phyloP scores from a whole-genome alignment of 75 land plant species.

The Sequoia sempervirens region DNA sequence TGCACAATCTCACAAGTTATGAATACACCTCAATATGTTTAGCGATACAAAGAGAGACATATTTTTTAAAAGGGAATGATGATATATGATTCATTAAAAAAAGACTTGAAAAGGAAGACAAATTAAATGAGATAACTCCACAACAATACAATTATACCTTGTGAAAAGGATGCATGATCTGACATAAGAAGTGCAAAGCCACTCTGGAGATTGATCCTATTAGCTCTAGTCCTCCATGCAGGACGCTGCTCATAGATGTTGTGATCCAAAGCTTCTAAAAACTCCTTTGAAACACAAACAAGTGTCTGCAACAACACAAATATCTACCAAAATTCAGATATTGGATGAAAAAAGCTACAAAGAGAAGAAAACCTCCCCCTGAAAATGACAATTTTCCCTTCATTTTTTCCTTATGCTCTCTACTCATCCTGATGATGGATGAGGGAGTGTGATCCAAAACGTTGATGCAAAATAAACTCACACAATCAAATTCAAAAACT shows the following conservation, averaged over 20 bases:
- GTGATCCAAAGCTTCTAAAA: conserved; percentile 53
- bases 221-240: conserved; percentile 59
- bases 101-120: not conserved
- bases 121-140: not conserved
- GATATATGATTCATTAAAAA: not conserved
- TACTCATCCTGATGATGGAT: too few species aligned
- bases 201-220: conserved; percentile 39
- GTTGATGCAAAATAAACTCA: too few species aligned
- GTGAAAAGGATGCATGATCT: conserved; percentile 68
- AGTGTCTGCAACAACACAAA: conserved; percentile 26
- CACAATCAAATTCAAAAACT: too few species aligned
- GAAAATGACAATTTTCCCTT: not conserved
- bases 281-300: conserved; percentile 58
- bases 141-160: conserved; percentile 23
- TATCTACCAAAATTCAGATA: not conserved
- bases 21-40: not conserved
- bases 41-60: not conserved
- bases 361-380: not conserved
- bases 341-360: not conserved
- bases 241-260: conserved; percentile 51
- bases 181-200: conserved; percentile 63
- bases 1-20: conserved; percentile 59
- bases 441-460: too few species aligned
- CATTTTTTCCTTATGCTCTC: too few species aligned
- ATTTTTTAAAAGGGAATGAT: not conserved